Base-by-base conservation (phyloP, 208 protist genomes). In the Acanthamoeba lugdunensis region DNA sequence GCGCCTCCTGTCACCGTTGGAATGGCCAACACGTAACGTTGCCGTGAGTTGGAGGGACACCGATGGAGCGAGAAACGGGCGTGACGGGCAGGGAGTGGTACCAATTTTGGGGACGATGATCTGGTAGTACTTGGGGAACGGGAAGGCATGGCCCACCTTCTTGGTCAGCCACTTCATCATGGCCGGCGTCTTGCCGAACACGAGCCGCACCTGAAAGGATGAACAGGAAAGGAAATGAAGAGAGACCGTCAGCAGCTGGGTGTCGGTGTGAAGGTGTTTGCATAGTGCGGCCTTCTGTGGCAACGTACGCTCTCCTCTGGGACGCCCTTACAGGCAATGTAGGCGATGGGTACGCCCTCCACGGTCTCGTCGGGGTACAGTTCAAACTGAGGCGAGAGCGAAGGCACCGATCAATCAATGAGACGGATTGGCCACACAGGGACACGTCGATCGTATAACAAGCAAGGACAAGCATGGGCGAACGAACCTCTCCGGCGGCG, bases 101-200 rank as follows among this genome's bases (percentile, higher is more conserved):
- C 33, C 11, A 23, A 50, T 79, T 18, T 50, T 48, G 71, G 28
- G 82, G 9, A 61, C 50, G 45, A 89, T 67, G 82, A 89, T 69
- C 41, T 89, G 82, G 41, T 89, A 89, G 82, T 89, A 89, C 56
- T 89, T 89, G 56, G 82, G 52, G 82, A 89, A 89, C 16, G 82
- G 82, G 82, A 89, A 89, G 14, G n/a, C 28, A 23, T 69, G 82
- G 18, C 56, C 82, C 82, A 89, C 30, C 54, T 89, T 89, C 33
- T 61, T 69, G 82, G 82, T 89, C 45, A 89, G 28, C 82, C 82
- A 89, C n/a, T n/a, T 33, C 50, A 89, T 67, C 82, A 89, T 89
- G 30, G 9, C 4, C 5, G 82, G 82, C n/a, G 82, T 89, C 52
- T 89, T 61, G 52, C 45, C 82, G 48, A 89, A 89, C 50, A 67